phyloP scores from a whole-genome alignment of 257 asterid genomes.

The Perilla frutescens region DNA sequence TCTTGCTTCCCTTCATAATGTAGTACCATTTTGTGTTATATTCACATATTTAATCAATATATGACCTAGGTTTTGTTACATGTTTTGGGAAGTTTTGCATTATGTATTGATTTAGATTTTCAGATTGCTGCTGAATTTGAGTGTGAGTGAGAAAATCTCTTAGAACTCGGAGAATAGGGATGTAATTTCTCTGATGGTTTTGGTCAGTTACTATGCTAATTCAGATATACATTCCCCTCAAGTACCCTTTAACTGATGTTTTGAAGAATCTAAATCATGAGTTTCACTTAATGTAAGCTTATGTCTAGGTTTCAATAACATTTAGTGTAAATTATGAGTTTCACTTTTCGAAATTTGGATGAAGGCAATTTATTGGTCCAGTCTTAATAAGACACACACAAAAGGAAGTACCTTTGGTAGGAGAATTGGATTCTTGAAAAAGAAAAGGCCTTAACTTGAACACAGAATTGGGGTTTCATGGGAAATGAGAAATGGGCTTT shows the following conservation, averaged over 20 bases:
- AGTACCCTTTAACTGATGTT: neutral
- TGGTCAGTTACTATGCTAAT: no score
- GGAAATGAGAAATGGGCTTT: conserved; percentile 35
- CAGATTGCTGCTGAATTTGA: neutral
- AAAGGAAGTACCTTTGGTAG: conserved; percentile 52
- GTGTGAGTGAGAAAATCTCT: neutral
- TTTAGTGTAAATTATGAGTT: no score
- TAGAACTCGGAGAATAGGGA: no score
- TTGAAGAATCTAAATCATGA: conserved; percentile 12
- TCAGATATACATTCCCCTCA: neutral
- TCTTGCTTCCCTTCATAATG: neutral
- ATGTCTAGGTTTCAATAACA: no score
- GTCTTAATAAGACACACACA: neutral
- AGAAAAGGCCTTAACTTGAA: conserved; percentile 58
- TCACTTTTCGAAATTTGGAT: no score
- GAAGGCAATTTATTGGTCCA: no score
- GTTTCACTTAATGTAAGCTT: neutral
- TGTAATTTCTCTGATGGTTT: no score
- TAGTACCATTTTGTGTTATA: neutral
- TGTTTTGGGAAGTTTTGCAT: neutral
- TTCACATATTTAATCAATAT: neutral
- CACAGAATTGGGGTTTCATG: conserved; percentile 38
- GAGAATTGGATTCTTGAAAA: conserved; percentile 53
- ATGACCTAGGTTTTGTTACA: neutral
- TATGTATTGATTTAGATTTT: neutral